phyloP scores from a whole-genome alignment of 805 yeast species.

The Ogataea ramenticola region DNA sequence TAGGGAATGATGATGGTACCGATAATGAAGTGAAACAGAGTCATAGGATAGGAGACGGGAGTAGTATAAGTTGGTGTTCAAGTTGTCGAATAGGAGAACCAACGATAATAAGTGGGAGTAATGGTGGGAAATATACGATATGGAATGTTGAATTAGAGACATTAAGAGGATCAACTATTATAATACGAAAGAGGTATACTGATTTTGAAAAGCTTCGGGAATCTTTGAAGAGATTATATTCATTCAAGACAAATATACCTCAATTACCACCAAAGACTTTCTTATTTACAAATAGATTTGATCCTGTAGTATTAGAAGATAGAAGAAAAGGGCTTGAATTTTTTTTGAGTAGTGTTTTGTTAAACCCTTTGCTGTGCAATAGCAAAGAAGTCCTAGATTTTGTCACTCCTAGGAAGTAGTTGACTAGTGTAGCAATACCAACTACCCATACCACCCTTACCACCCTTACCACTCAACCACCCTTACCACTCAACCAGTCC shows the following conservation, averaged over 20 bases:
- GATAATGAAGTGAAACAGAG: background rate
- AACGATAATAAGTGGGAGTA: constrained; percentile 18
- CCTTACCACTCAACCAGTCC: too few species aligned
- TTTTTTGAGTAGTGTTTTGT: constrained; percentile 47
- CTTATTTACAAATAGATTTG: constrained; percentile 18
- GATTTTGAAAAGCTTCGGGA: constrained; percentile 49
- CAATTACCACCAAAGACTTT: constrained; percentile 43
- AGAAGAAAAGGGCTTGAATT: constrained; percentile 53
- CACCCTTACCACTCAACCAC: too few species aligned
- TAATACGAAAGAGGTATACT: constrained; percentile 52
- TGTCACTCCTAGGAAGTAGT: constrained; percentile 11
- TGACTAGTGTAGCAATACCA: background rate
- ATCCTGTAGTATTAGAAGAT: constrained; percentile 39
- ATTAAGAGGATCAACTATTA: constrained; percentile 30
- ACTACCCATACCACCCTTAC: constrained; percentile 2
- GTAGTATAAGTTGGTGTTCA: constrained; percentile 18
- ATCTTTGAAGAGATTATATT: constrained; percentile 29
- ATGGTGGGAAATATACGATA: constrained; percentile 19
- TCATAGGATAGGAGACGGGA: background rate
- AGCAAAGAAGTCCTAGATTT: constrained; percentile 33
- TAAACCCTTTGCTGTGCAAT: constrained; percentile 39
- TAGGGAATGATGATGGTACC: background rate
- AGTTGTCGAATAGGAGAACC: constrained; percentile 25
- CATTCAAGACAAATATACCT: constrained; percentile 34
- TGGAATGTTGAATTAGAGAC: constrained; percentile 24